These are phyloP conservation scores for Aspergillus pseudonomiae DNA, from an alignment of 2,329 filamentous ascomycete genomes.

Conservation along the genomic window DNA sequence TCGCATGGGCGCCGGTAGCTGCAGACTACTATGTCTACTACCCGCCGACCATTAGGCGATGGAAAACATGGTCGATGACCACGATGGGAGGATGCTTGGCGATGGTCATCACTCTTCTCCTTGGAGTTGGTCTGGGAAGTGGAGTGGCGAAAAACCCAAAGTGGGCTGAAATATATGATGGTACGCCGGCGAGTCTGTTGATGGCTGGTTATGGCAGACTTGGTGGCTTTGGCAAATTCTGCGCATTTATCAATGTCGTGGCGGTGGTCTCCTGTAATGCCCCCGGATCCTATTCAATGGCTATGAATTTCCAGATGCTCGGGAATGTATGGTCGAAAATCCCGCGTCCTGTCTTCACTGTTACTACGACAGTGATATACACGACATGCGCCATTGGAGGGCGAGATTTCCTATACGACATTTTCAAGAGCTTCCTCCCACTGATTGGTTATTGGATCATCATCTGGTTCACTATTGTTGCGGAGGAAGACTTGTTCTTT, in stretches of 20 bases:
- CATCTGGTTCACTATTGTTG: constrained; percentile 46
- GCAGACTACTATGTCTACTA: constrained; percentile 52
- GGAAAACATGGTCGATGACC: constrained; percentile 43
- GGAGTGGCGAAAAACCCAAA: constrained; percentile 36
- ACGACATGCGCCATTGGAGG: constrained; percentile 49
- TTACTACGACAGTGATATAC: constrained; percentile 45
- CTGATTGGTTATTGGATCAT: constrained; percentile 52
- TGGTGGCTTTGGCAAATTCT: constrained; percentile 48
- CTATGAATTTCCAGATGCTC: constrained; percentile 49
- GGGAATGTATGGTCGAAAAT: constrained; percentile 41
- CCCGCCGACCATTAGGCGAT: constrained; percentile 39
- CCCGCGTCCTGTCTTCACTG: constrained; percentile 48
- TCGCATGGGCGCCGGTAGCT: constrained; percentile 39
- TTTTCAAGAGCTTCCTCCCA: constrained; percentile 50
- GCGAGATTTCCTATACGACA: constrained; percentile 46
- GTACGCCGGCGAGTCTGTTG: constrained; percentile 40
- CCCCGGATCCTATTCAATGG: constrained; percentile 49
- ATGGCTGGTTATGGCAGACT: constrained; percentile 43
- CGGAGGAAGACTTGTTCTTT: constrained; percentile 50
- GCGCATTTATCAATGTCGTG: constrained; percentile 46
- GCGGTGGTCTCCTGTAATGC: constrained; percentile 49
- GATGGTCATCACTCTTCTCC: constrained; percentile 39
- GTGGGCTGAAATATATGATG: constrained; percentile 25
- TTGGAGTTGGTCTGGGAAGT: constrained; percentile 48
- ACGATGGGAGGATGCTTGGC: constrained; percentile 38